These are phyloP conservation scores for Chaetomium globosum DNA, from an alignment of 2,329 filamentous ascomycete species.

Conservation along the genomic window DNA sequence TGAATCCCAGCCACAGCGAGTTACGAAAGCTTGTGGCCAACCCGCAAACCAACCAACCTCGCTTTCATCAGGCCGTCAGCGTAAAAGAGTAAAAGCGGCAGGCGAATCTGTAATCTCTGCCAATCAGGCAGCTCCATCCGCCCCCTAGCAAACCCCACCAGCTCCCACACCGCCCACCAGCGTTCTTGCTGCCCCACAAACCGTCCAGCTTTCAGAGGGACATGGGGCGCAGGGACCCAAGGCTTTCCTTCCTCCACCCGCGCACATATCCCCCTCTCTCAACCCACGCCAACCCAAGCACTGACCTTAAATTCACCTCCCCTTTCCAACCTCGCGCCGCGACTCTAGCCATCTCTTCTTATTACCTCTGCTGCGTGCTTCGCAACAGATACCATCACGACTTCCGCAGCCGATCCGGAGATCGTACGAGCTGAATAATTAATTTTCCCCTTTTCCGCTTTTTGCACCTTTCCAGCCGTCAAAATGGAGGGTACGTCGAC, in stretches of 20 bases:
- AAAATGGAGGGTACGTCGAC: constrained; percentile 59
- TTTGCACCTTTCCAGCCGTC: constrained; percentile 48
- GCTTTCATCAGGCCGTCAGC: constrained; percentile 21
- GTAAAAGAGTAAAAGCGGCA: constrained; percentile 37
- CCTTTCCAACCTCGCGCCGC: constrained; percentile 46
- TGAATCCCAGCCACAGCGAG: constrained; percentile 32
- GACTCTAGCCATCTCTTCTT: constrained; percentile 41
- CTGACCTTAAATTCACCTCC: constrained; percentile 45
- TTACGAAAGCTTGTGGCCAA: constrained; percentile 34
- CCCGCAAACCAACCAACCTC: constrained; percentile 15
- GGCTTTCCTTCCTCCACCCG: constrained; percentile 37
- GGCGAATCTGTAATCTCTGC: constrained; percentile 35
- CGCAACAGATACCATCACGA: constrained; percentile 35
- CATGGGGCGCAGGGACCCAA: constrained; percentile 35
- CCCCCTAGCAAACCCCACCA: constrained; percentile 32
- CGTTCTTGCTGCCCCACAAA: constrained; percentile 30
- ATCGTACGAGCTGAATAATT: constrained; percentile 43
- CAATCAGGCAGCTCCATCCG: constrained; percentile 39
- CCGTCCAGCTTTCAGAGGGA: constrained; percentile 26
- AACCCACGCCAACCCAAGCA: constrained; percentile 39
- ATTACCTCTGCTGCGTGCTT: constrained; percentile 39
- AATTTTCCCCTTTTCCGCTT: constrained; percentile 37
- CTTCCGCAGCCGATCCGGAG: constrained; percentile 43
- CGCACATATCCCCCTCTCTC: constrained; percentile 34
- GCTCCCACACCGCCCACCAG: constrained; percentile 33